Conservation (phyloP, 148 eudicot species). For the Chenopodium album region DNA sequence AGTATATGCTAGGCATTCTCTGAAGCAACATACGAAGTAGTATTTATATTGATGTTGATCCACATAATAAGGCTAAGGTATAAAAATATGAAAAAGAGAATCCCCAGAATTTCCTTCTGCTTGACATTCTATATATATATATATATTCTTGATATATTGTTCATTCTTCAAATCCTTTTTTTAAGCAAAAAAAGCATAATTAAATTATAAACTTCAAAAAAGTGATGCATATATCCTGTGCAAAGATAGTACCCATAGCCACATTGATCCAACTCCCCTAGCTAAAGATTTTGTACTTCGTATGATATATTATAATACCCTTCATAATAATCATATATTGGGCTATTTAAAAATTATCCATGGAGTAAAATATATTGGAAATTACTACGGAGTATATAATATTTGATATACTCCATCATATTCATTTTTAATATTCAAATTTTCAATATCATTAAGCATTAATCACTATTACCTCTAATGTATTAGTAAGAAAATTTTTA, state of each 20-base stretch:
- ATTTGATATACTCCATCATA: too few species aligned
- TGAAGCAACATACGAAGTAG: background rate
- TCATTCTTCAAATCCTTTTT: background rate
- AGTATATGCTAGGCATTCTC: background rate
- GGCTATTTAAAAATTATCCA: too few species aligned
- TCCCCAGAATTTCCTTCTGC: background rate
- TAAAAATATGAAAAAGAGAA: background rate
- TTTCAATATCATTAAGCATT: too few species aligned
- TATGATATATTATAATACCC: background rate
- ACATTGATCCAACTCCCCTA: background rate
- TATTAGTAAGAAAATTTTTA: too few species aligned
- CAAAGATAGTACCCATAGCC: background rate
- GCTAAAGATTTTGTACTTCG: background rate
- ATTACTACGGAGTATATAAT: too few species aligned
- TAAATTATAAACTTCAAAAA: too few species aligned
- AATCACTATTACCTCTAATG: too few species aligned
- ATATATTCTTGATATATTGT: background rate
- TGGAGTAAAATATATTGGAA: too few species aligned
- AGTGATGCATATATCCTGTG: background rate
- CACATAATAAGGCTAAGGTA: background rate
- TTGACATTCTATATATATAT: background rate
- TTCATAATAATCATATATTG: too few species aligned
- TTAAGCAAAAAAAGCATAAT: background rate
- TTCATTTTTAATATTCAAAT: too few species aligned
- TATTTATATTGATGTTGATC: background rate